Base-by-base conservation (phyloP, 78 protist species). In the Chrysochromulina tobinii region DNA sequence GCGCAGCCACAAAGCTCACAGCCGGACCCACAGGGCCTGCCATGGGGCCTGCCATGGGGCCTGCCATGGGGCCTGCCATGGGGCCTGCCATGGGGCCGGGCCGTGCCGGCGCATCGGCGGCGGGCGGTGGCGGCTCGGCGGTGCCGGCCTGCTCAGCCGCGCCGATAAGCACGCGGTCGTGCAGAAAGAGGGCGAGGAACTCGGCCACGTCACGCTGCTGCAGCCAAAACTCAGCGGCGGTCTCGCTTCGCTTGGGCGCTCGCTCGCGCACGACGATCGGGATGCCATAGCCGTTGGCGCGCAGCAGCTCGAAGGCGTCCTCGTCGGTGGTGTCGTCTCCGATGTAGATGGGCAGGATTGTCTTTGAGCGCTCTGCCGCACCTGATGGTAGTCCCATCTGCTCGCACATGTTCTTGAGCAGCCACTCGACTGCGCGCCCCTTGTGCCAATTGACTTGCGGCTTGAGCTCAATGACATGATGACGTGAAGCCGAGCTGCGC, bases 161-260 rank as follows among this genome's bases (percentile, higher is more conserved):
- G 38, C 38, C 38, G 38, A 38, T 58, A 58, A 5, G 12, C 61
- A 58, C 61, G 9, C 72, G 18, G 51, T 18, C 27, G 79, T 69
- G 27, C 51, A 69, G 12, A n/a, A 69, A 69, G 51, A 69, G 21
- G 79, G 79, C 4, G 79, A 69, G 79, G 51, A 69, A 69, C 54
- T 69, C 79, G 4, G 79, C 79, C 51, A 69, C 79, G 38, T 38
- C 38, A 38, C 38, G 38, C 51, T 69, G 79, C 51, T 23, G 54
- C 51, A 69, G 51, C 79, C 79, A 69, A n/a, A 69, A n/a, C 79
- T 69, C 79, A 51, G 79, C 79, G 50, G 79, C 79, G 50, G 79
- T 69, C 23, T 3, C 2, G 23, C 51, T 12, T 51, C 79, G 4
- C 51, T 12, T 9, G 23, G 79, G 79, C 27, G 79, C 79, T 14